Conservation (phyloP, 768 basidiomycete genomes). For the Daedaleopsis sinensis region DNA sequence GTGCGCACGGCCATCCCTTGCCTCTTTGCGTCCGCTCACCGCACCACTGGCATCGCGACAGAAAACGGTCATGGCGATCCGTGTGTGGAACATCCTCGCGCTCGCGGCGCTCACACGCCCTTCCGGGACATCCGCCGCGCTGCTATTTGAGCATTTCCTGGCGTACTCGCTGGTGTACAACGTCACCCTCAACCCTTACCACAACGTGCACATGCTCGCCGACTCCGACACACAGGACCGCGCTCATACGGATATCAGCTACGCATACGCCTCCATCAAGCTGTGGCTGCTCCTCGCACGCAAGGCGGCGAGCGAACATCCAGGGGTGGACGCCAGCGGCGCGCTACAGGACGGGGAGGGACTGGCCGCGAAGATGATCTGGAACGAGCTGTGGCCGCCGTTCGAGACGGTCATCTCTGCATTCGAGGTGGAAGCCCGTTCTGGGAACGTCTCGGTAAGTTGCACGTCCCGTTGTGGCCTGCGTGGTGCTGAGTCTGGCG, state of each 20-base stretch:
- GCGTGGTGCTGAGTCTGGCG: neutral
- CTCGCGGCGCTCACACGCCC: conserved; percentile 51
- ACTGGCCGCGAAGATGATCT: conserved; percentile 46
- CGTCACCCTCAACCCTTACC: conserved; percentile 43
- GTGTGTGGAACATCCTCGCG: conserved; percentile 68
- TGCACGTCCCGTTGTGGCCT: neutral
- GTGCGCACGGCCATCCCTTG: conserved; percentile 30
- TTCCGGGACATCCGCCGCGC: conserved; percentile 39
- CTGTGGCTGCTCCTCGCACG: conserved; percentile 68
- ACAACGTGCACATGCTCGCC: conserved; percentile 34
- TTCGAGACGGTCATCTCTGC: conserved; percentile 57
- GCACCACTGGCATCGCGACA: neutral
- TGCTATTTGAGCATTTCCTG: conserved; percentile 53
- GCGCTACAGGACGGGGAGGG: conserved; percentile 21
- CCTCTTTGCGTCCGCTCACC: neutral
- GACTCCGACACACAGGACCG: conserved; percentile 38
- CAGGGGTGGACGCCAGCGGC: conserved; percentile 1
- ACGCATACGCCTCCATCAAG: conserved; percentile 70
- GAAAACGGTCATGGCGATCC: conserved; percentile 36
- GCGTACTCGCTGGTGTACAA: conserved; percentile 53
- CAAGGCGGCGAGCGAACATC: conserved; percentile 25
- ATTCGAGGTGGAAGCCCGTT: conserved; percentile 51
- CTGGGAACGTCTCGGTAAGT: conserved; percentile 37
- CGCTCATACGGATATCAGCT: conserved; percentile 62
- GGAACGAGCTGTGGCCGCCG: conserved; percentile 80